phyloP scores from a whole-genome alignment of 108 stramenopile species.

The Skeletonema grethae region DNA sequence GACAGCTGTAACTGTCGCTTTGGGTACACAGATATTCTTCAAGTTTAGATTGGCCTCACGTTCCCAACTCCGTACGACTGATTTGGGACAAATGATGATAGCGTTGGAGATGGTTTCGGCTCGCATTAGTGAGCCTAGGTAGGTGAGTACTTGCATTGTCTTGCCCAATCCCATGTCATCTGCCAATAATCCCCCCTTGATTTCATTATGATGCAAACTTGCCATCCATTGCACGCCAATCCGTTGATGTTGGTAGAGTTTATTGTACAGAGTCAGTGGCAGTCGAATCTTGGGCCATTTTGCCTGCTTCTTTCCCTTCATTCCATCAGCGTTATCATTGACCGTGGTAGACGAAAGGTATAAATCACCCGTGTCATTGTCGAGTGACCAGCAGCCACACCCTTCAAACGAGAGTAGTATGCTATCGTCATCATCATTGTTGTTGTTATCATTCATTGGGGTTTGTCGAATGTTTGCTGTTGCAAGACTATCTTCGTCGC shows the following conservation, averaged over 20 bases:
- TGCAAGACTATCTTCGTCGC: not conserved
- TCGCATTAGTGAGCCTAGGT: slow-evolving; percentile 74
- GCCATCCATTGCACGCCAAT: slow-evolving; percentile 95
- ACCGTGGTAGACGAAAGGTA: slow-evolving; percentile 16
- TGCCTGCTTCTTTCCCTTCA: not conserved
- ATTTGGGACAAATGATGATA: slow-evolving; percentile 71
- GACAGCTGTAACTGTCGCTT: slow-evolving; percentile 55
- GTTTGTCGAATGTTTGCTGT: not conserved
- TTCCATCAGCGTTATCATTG: not conserved
- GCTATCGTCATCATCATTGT: slow-evolving; percentile 19
- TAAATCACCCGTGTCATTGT: slow-evolving; percentile 27
- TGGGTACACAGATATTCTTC: slow-evolving; percentile 44
- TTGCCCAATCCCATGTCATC: slow-evolving; percentile 71
- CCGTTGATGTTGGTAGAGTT: slow-evolving; percentile 79
- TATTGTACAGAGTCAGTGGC: slow-evolving; percentile 56
- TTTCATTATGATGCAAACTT: slow-evolving; percentile 62
- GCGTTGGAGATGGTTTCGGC: slow-evolving; percentile 72
- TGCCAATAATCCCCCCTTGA: slow-evolving; percentile 86
- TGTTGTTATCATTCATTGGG: not conserved
- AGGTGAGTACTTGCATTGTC: slow-evolving; percentile 66
- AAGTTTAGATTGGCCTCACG: slow-evolving; percentile 68
- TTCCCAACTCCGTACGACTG: slow-evolving; percentile 76
- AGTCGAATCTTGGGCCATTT: slow-evolving; percentile 64
- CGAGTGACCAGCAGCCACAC: slow-evolving; percentile 39
- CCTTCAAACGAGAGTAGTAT: slow-evolving; percentile 24